Percentiles rank a stretch among this genome's conserved stretches.
These are phyloP conservation scores for Neurospora tetraspora DNA, from an alignment of 495 filamentous ascomycete species.

Conservation along the genomic window DNA sequence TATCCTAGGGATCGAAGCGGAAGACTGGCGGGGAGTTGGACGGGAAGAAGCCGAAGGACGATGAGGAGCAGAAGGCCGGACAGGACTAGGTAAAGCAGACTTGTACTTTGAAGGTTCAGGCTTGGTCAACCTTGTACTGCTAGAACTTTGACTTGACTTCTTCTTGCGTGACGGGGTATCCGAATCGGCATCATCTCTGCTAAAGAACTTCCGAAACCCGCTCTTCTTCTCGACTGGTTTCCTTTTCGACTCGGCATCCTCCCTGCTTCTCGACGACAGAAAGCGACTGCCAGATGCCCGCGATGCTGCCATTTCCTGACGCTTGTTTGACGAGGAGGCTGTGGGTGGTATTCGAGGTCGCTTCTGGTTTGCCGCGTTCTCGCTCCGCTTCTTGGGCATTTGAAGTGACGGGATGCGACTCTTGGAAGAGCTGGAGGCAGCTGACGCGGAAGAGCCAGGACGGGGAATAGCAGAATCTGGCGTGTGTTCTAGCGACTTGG, in stretches of 20 bases:
- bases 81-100: neutral
- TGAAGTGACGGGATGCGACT: slow-evolving; percentile 4
- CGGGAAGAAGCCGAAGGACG: slow-evolving; percentile 8
- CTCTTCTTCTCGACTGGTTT: slow-evolving; percentile 21
- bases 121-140: slow-evolving; percentile 1
- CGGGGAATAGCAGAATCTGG: neutral
- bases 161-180: slow-evolving; percentile 12
- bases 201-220: slow-evolving; percentile 22
- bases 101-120: neutral
- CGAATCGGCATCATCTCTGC: slow-evolving; percentile 19
- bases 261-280: slow-evolving; percentile 11
- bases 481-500: slow-evolving; percentile 6
- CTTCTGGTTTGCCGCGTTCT: slow-evolving; percentile 37
- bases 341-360: slow-evolving; percentile 25
- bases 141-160: slow-evolving; percentile 10
- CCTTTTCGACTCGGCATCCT: slow-evolving; percentile 4
- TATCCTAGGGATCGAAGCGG: slow-evolving; percentile 13
- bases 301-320: slow-evolving; percentile 9
- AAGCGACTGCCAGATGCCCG: slow-evolving; percentile 19
- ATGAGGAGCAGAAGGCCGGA: slow-evolving; percentile 6
- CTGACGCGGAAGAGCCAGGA: slow-evolving; percentile 8
- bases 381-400: slow-evolving; percentile 9
- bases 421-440: slow-evolving; percentile 5
- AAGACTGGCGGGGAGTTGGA: slow-evolving; percentile 10
- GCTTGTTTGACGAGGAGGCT: slow-evolving; percentile 6